Evolutionary conservation across 2,329 filamentous ascomycete species (phyloP).

Genomic region (Fusarium mexicanum): DNA sequence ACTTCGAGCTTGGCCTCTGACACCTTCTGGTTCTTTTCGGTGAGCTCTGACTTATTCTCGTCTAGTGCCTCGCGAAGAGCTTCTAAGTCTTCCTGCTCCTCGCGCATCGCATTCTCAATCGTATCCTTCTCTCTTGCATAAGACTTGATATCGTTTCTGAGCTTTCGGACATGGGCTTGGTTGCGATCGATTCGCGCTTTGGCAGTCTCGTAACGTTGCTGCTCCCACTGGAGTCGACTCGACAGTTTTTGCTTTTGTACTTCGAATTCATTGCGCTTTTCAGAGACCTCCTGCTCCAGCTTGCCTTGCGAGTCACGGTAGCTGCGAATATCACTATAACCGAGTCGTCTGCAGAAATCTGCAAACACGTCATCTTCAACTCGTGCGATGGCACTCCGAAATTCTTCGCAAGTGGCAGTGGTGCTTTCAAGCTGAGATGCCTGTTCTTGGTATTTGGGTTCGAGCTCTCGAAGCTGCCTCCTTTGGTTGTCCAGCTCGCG

Average conservation of each 20-base stretch:
- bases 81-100: slow-evolving; percentile 80
- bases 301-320: slow-evolving; percentile 95
- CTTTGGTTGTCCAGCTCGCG: slow-evolving; percentile 80
- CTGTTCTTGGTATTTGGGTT: slow-evolving; percentile 82
- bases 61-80: slow-evolving; percentile 77
- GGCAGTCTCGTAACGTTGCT: slow-evolving; percentile 63
- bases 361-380: slow-evolving; percentile 91
- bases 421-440: slow-evolving; percentile 71
- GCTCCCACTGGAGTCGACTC: slow-evolving; percentile 67
- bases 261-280: slow-evolving; percentile 87
- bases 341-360: slow-evolving; percentile 85
- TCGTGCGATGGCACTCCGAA: slow-evolving; percentile 72
- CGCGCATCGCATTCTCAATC: slow-evolving; percentile 77
- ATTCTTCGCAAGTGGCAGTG: slow-evolving; percentile 60
- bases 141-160: slow-evolving; percentile 74
- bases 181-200: slow-evolving; percentile 75
- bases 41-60: slow-evolving; percentile 72
- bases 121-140: slow-evolving; percentile 77
- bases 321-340: slow-evolving; percentile 88
- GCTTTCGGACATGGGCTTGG: slow-evolving; percentile 71
- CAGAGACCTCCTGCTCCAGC: slow-evolving; percentile 86
- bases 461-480: slow-evolving; percentile 76
- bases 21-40: slow-evolving; percentile 77
- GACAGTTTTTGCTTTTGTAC: slow-evolving; percentile 82
- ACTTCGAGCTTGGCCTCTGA: slow-evolving; percentile 82